Evolutionary conservation across 768 basidiomycete genomes (phyloP), one percentile per base, ranked within the genome.

Genomic region (Mycena galopus): DNA sequence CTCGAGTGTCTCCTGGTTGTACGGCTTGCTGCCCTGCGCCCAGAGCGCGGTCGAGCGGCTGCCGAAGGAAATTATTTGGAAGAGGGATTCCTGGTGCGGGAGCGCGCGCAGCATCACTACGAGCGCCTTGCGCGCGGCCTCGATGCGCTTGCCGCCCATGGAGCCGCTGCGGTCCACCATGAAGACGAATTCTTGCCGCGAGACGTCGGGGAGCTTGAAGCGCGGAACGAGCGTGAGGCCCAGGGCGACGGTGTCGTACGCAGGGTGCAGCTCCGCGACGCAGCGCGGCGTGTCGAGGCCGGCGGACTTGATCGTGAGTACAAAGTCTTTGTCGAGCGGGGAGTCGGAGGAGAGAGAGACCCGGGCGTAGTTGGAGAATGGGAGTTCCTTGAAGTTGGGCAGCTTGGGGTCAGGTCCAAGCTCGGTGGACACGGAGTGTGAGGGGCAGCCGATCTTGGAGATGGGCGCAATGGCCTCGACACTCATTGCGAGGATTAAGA

Each of bases 1-100:
- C 1, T 32, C 47, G 56, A 86, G 69, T 9, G 78, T 77, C 0
- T 33, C 23, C 57, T 74, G 74, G 51, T 78, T 73, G 42, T 82
- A 82, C 0, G 12, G 27, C 47, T 56, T 73, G 67, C 84, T 82
- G 0, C 51, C 57, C 0, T 4, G 3, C 11, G 12, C 23, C 87
- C 86, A 88, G 3, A 88, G 68, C 0, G 67, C 23, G 9, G 37
- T 56, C 12, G 72, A 71, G 0, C 11, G 0, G 7, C 0, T 60
- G 0, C 86, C 87, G 71, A 88, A 88, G 42, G 84, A 84, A 35
- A 84, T 73, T 33, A 88, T 81, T 35, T 88, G 88, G 78, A 88
- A 86, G 4, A 56, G 70, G 0, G 85, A 85, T 21, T 79, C 78
- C 0, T 72, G 25, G 42, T 66, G 66, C 0, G 86, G 84, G 5